Percentiles rank a stretch among this genome's conserved stretches.
These are phyloP conservation scores for Diaporthe sp. DNA, from an alignment of 2,329 filamentous ascomycete genomes.

Conservation along the genomic window DNA sequence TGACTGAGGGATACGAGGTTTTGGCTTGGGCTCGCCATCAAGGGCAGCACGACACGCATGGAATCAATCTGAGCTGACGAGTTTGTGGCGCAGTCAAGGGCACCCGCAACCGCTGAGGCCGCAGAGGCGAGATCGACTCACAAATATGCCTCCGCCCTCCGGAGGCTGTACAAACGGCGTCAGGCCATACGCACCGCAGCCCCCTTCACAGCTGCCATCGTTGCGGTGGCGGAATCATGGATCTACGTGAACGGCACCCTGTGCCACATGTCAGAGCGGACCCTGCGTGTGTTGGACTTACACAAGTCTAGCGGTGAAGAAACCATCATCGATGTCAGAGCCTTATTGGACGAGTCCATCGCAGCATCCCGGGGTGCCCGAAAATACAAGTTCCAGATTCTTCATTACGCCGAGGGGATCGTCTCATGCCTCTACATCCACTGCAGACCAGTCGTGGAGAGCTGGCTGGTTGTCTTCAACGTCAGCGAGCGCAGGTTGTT, in stretches of 20 bases:
- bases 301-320: slow-evolving; percentile 64
- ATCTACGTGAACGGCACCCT: slow-evolving; percentile 74
- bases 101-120: slow-evolving; percentile 51
- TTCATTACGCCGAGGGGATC: slow-evolving; percentile 71
- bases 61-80: slow-evolving; percentile 44
- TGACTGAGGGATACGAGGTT: background rate
- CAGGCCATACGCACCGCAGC: slow-evolving; percentile 71
- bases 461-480: slow-evolving; percentile 69
- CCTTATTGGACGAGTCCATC: slow-evolving; percentile 55
- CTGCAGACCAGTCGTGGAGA: slow-evolving; percentile 52
- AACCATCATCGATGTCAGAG: slow-evolving; percentile 67
- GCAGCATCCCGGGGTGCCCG: slow-evolving; percentile 51
- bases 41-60: background rate
- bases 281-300: slow-evolving; percentile 72
- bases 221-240: slow-evolving; percentile 74
- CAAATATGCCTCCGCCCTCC: slow-evolving; percentile 66
- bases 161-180: slow-evolving; percentile 72
- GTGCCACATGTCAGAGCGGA: slow-evolving; percentile 69
- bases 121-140: slow-evolving; percentile 49
- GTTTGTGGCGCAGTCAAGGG: slow-evolving; percentile 50
- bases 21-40: slow-evolving; percentile 6
- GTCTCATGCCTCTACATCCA: slow-evolving; percentile 70
- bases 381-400: slow-evolving; percentile 64
- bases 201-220: slow-evolving; percentile 72
- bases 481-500: slow-evolving; percentile 57